phyloP scores from a whole-genome alignment of 169 alveolate species.

The Eimeria acervulina region DNA sequence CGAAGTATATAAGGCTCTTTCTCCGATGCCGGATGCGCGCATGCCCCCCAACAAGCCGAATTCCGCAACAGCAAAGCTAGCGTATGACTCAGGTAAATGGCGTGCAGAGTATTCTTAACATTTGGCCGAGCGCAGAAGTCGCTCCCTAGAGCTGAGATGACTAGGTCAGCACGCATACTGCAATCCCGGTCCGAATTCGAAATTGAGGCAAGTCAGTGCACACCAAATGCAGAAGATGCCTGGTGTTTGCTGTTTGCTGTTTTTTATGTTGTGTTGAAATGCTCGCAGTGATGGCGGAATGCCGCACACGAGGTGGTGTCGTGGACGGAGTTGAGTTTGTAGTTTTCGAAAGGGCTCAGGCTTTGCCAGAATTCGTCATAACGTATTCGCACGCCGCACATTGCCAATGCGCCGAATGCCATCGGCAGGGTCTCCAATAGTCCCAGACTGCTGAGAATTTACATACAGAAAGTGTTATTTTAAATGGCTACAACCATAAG shows the following conservation, averaged over 20 bases:
- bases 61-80: constrained; percentile 29
- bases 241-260: background rate
- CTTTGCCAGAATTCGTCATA: constrained; percentile 81
- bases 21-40: constrained; percentile 82
- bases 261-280: background rate
- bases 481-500: background rate
- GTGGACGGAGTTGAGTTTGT: constrained; percentile 84
- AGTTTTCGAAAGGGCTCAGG: constrained; percentile 83
- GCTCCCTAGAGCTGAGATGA: too few species aligned
- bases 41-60: constrained; percentile 77
- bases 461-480: background rate
- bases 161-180: background rate
- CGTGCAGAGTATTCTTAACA: background rate
- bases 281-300: constrained; percentile 82
- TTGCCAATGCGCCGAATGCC: constrained; percentile 78
- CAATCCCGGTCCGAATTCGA: background rate
- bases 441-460: background rate
- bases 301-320: constrained; percentile 83
- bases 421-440: constrained; percentile 58
- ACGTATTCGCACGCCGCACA: constrained; percentile 80
- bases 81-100: constrained; percentile 50
- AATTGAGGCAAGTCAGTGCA: background rate
- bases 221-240: background rate
- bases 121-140: background rate
- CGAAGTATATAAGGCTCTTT: constrained; percentile 70